Conservation (phyloP, 1,139 yeast genomes). For the Groenewaldozyma auringiensis region DNA sequence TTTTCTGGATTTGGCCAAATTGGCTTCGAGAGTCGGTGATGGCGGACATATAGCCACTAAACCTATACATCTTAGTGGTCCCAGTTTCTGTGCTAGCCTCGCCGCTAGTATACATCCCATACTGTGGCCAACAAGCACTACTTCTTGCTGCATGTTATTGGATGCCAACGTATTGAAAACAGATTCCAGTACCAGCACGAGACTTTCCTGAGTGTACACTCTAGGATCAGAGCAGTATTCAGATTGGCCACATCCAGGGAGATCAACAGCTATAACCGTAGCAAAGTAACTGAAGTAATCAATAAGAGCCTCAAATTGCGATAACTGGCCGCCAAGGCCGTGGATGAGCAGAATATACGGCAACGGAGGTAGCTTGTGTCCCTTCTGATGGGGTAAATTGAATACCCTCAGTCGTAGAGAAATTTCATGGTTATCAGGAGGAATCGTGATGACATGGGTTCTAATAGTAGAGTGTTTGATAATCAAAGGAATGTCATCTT, state of each 20-base stretch:
- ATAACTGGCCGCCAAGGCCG: constrained; percentile 72
- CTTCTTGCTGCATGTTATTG: constrained; percentile 29
- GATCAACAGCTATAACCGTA: constrained; percentile 55
- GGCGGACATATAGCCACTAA: constrained; percentile 45
- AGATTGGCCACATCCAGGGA: constrained; percentile 68
- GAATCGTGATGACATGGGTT: constrained; percentile 1
- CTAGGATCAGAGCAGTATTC: constrained; percentile 22
- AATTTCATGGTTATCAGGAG: constrained; percentile 3
- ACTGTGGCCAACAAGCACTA: constrained; percentile 65
- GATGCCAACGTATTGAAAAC: constrained; percentile 15
- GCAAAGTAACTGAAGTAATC: constrained; percentile 59
- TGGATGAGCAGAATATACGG: constrained; percentile 60
- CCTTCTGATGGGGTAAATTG: constrained; percentile 28
- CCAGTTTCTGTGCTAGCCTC: constrained; percentile 40
- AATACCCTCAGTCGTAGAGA: constrained; percentile 23
- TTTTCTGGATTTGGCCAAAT: constrained; percentile 16
- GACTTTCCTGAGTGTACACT: constrained; percentile 43
- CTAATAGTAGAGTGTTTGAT: constrained; percentile 15
- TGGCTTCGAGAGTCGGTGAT: constrained; percentile 36
- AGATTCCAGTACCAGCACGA: constrained; percentile 39
- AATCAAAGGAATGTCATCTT: constrained; percentile 21
- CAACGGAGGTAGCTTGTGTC: constrained; percentile 30
- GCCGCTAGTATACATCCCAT: constrained; percentile 61
- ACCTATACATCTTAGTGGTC: constrained; percentile 26
- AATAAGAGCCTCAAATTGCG: constrained; percentile 62